Percentiles rank a stretch among this genome's conserved stretches.
Conservation (phyloP, 1,139 yeast species). For the Diutina catenulata region DNA sequence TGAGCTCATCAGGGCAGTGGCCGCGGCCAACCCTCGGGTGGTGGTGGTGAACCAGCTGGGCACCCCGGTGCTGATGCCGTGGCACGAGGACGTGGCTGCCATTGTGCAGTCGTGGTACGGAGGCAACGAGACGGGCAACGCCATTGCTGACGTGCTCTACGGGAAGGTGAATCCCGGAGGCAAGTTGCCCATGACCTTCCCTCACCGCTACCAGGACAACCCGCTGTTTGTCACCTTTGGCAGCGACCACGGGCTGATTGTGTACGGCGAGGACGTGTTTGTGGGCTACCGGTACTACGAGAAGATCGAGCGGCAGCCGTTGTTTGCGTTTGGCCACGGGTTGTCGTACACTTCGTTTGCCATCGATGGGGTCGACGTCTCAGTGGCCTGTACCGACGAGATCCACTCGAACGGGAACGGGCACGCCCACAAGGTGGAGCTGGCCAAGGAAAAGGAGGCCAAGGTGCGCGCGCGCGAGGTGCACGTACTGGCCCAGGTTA, state of each 20-base stretch:
- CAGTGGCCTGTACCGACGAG: too few species aligned
- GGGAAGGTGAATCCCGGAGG: constrained; percentile 56
- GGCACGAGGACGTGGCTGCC: constrained; percentile 36
- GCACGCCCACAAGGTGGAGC: too few species aligned
- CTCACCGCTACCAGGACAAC: constrained; percentile 29
- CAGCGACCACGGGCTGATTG: constrained; percentile 34
- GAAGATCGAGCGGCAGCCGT: constrained; percentile 40
- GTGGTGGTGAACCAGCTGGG: constrained; percentile 51
- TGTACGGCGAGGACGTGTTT: constrained; percentile 46
- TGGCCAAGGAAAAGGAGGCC: too few species aligned
- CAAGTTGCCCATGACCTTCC: constrained; percentile 51
- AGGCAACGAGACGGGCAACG: constrained; percentile 24
- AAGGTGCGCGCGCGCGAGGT: constrained; percentile 8
- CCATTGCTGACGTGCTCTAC: constrained; percentile 33
- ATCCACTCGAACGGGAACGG: too few species aligned
- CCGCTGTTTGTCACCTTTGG: constrained; percentile 33
- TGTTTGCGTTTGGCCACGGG: constrained; percentile 55
- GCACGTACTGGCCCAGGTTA: constrained; percentile 31
- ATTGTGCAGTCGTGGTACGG: constrained; percentile 40
- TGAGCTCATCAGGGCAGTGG: constrained; percentile 31
- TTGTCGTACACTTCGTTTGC: constrained; percentile 42
- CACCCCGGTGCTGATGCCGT: constrained; percentile 50
- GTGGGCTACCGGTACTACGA: constrained; percentile 51
- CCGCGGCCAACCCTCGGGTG: constrained; percentile 37
- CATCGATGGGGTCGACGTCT: constrained; percentile 26